phyloP scores from a whole-genome alignment of 306 rosid genomes.

The Rubus idaeus region DNA sequence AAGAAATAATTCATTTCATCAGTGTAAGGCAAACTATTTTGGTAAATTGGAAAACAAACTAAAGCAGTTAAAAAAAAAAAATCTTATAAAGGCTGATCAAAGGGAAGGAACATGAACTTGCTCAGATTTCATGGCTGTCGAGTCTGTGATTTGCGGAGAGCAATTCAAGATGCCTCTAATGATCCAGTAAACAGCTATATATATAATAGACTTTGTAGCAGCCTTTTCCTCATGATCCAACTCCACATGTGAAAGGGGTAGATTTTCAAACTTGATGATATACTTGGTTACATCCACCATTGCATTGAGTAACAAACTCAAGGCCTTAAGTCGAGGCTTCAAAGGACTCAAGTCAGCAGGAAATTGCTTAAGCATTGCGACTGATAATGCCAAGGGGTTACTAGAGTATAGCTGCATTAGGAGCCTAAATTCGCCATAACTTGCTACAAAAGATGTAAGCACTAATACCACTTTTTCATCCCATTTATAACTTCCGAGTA shows the following conservation, averaged over 20 bases:
- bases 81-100: constrained; percentile 15
- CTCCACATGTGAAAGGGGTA: constrained; percentile 35
- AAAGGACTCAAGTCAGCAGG: constrained; percentile 29
- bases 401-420: constrained; percentile 36
- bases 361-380: constrained; percentile 43
- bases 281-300: constrained; percentile 54
- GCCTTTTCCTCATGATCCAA: constrained; percentile 27
- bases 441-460: constrained; percentile 56
- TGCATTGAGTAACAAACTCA: constrained; percentile 46
- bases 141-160: constrained; percentile 44
- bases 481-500: constrained; percentile 52
- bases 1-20: constrained; percentile 10
- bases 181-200: constrained; percentile 58
- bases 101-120: constrained; percentile 70
- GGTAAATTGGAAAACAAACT: background rate
- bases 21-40: background rate
- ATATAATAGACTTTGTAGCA: constrained; percentile 30
- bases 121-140: constrained; percentile 44
- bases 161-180: constrained; percentile 53
- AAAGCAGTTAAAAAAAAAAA: background rate
- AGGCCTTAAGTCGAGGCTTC: constrained; percentile 41
- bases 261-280: constrained; percentile 54
- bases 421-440: constrained; percentile 56
- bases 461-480: constrained; percentile 59
- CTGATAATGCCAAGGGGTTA: constrained; percentile 43